phyloP scores from a whole-genome alignment of 805 yeast species.

The Candida odintsovae region DNA sequence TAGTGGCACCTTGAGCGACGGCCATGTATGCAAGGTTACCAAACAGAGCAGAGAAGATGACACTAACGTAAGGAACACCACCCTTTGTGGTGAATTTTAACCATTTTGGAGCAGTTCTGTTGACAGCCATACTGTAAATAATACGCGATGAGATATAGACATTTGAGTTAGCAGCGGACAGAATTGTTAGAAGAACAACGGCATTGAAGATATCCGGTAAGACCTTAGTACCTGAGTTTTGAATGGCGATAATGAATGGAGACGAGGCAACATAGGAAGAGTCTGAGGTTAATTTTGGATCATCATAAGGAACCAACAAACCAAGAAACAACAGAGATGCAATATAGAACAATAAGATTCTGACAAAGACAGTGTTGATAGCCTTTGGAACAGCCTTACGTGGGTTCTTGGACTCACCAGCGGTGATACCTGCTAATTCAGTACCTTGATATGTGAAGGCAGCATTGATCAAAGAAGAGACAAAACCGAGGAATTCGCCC shows the following conservation, averaged over 20 bases:
- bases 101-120: constrained; percentile 49
- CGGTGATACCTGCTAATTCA: constrained; percentile 8
- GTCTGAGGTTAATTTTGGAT: constrained; percentile 2
- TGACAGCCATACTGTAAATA: constrained; percentile 51
- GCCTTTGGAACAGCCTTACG: constrained; percentile 9
- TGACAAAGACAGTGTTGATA: constrained; percentile 7
- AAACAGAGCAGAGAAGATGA: constrained; percentile 46
- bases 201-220: constrained; percentile 66
- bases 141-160: constrained; percentile 65
- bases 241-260: constrained; percentile 7
- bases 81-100: constrained; percentile 40
- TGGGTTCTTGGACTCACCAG: constrained; percentile 7
- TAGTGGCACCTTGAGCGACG: constrained; percentile 40
- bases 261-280: constrained; percentile 3
- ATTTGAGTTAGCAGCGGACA: constrained; percentile 73
- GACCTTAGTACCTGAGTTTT: constrained; percentile 22
- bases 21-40: constrained; percentile 60
- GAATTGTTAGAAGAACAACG: constrained; percentile 54
- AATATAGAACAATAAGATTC: constrained; percentile 6
- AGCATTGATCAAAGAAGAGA: constrained; percentile 5
- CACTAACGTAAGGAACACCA: constrained; percentile 58
- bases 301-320: constrained; percentile 5
- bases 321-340: constrained; percentile 5
- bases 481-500: constrained; percentile 7
- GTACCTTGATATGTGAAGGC: constrained; percentile 9